Base-by-base conservation (phyloP, 192 early-diverging fungal genomes). In the Coemansia sp. region DNA sequence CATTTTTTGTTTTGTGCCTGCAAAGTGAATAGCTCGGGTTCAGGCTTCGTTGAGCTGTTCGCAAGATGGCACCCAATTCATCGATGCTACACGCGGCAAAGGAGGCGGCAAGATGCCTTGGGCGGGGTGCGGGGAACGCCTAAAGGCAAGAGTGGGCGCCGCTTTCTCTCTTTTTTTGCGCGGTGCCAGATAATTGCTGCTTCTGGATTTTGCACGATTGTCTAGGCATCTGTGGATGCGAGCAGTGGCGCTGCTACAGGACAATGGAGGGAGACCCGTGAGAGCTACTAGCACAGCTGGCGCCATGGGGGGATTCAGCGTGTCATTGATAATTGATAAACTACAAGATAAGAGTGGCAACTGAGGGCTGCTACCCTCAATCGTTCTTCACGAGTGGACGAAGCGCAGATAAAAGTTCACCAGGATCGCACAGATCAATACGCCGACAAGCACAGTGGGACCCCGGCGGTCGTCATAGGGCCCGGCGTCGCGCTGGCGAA, bases 391-490 rank as follows among this genome's bases (percentile, higher is more conserved):
- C 25, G 66, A 59, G 39, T 78, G 47, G 37, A 72, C 60, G 57
- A 82, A 82, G 53, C 79, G 73, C 59, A 88, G 68, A 36, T 81
- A 89, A 79, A 94, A 91, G 76, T 94, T 94, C 62, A 91, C 70
- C 37, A 89, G 31, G 25, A 93, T 85, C 3, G 89, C 89, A 19
- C 69, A 65, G 32, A 93, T 65, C 57, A 94, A 73, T 59, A 89
- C 86, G 19, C 88, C 35, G 20, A 91, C 91, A n/a, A 94, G 75
- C 1, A 90, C 64, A 0, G 89, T 88, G 0, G 93, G 93, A 6
- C 90, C 93, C 32, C 81, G 82, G 15, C 86, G 86, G 68, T 93
- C 90, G 70, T 92, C 92, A 68, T 92, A 94, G 4, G 90, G 89
- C n/a, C 90, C 91, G 32, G 84, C 63, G 41, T 91, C 85, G 45